phyloP scores from a whole-genome alignment of 2,329 filamentous ascomycete genomes.

The Stachybotrys chlorohalonatus region DNA sequence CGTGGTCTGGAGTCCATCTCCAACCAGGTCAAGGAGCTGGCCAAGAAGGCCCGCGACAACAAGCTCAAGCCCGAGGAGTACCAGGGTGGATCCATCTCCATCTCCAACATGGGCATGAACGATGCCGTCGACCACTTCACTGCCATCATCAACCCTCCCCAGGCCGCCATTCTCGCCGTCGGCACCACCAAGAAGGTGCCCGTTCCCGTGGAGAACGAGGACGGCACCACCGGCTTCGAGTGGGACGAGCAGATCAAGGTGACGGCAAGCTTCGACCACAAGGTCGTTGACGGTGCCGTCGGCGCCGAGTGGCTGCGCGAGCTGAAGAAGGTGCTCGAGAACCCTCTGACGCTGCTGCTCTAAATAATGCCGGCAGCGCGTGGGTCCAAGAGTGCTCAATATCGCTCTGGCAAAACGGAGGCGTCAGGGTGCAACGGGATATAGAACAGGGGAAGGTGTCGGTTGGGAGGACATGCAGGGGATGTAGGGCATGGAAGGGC shows the following conservation, averaged over 20 bases:
- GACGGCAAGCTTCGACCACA: constrained; percentile 96
- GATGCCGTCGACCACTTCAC: constrained; percentile 91
- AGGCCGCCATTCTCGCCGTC: constrained; percentile 89
- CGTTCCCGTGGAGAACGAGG: constrained; percentile 74
- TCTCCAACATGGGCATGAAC: constrained; percentile 99
- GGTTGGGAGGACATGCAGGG: not conserved
- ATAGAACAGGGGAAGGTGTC: not conserved
- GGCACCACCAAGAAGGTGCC: constrained; percentile 96
- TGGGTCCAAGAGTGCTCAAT: not conserved
- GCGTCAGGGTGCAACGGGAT: constrained; percentile 1
- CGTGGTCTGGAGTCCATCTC: constrained; percentile 88
- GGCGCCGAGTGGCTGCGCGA: constrained; percentile 95
- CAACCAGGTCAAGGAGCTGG: constrained; percentile 84
- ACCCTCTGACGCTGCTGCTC: constrained; percentile 88
- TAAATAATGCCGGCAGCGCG: constrained; percentile 34
- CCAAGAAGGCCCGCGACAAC: constrained; percentile 89
- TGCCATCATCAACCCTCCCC: constrained; percentile 97
- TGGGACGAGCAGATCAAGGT: constrained; percentile 98
- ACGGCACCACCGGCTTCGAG: constrained; percentile 64
- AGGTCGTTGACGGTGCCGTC: constrained; percentile 93
- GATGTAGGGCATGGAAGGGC: constrained; percentile 8
- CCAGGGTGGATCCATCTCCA: constrained; percentile 97
- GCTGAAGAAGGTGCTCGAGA: constrained; percentile 96
- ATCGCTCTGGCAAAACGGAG: not conserved
- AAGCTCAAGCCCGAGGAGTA: constrained; percentile 99